phyloP scores from a whole-genome alignment of 2,329 filamentous ascomycete genomes.

The Coniella lustricola region DNA sequence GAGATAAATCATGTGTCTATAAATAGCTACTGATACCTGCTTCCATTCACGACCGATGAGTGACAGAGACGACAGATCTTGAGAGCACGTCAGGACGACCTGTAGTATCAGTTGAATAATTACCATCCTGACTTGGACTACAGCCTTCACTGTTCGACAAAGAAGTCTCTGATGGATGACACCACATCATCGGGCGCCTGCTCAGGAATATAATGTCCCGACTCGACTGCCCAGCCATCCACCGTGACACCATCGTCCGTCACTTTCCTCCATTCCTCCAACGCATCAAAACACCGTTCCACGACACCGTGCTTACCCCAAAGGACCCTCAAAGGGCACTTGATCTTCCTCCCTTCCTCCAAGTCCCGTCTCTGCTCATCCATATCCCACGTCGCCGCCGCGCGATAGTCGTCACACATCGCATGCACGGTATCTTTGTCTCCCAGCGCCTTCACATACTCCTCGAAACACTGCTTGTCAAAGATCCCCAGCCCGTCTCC shows the following conservation, averaged over 20 bases:
- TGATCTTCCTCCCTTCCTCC: constrained; percentile 34
- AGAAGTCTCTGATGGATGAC: constrained; percentile 32
- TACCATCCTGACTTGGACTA: neutral
- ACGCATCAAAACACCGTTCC: constrained; percentile 40
- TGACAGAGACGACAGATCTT: too few species aligned
- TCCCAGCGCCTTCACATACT: constrained; percentile 35
- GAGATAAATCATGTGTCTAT: too few species aligned
- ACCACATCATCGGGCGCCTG: constrained; percentile 41
- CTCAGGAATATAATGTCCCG: constrained; percentile 45
- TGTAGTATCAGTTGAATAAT: neutral
- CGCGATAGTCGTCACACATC: constrained; percentile 51
- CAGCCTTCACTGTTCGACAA: constrained; percentile 1
- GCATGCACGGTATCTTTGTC: constrained; percentile 36
- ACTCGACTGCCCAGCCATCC: constrained; percentile 35
- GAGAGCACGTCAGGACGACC: too few species aligned
- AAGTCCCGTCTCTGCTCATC: constrained; percentile 41
- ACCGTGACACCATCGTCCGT: constrained; percentile 27
- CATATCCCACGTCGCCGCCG: constrained; percentile 44
- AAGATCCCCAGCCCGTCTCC: constrained; percentile 29
- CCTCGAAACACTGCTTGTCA: constrained; percentile 27
- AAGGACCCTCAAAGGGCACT: constrained; percentile 39
- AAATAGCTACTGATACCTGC: too few species aligned
- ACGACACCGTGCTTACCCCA: constrained; percentile 44
- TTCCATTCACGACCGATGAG: too few species aligned
- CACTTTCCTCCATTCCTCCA: constrained; percentile 45